Conservation (phyloP, 2,329 filamentous ascomycete genomes). For the Trichoderma cornu-damae region DNA sequence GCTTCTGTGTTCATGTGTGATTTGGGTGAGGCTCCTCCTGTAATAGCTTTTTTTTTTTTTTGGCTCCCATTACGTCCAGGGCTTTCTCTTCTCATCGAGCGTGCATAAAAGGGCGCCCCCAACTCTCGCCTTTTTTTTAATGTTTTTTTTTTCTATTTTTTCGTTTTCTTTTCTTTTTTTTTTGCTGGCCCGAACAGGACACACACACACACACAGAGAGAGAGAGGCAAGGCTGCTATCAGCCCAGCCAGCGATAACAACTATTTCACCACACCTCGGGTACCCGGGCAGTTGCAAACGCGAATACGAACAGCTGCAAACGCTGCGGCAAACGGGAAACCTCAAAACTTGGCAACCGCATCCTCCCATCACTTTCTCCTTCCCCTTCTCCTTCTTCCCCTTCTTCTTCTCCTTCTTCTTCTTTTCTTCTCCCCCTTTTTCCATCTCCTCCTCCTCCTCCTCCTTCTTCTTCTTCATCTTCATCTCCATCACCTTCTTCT, state of each 20-base stretch:
- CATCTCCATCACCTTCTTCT: neutral
- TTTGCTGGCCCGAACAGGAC: too few relatives aligned
- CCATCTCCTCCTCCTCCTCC: too few relatives aligned
- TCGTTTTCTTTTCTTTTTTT: too few relatives aligned
- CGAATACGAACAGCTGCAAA: constrained; percentile 6
- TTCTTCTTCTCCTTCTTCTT: neutral
- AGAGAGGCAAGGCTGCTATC: neutral
- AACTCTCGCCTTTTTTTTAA: too few relatives aligned
- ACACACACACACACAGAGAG: too few relatives aligned
- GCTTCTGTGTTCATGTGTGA: neutral
- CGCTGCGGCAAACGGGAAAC: neutral
- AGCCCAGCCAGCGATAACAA: neutral
- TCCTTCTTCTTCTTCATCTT: neutral
- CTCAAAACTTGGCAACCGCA: neutral
- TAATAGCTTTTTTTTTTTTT: too few relatives aligned
- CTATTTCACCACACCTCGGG: neutral
- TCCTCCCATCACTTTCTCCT: neutral
- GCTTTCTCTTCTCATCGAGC: too few relatives aligned
- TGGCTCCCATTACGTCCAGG: too few relatives aligned
- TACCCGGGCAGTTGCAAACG: neutral
- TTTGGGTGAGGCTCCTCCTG: neutral
- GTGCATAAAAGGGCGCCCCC: neutral
- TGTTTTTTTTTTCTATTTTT: too few relatives aligned
- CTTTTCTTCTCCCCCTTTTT: neutral
- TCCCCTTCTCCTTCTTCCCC: neutral